Conservation (phyloP, 352 stramenopile genomes). For the Phytophthora megakarya region DNA sequence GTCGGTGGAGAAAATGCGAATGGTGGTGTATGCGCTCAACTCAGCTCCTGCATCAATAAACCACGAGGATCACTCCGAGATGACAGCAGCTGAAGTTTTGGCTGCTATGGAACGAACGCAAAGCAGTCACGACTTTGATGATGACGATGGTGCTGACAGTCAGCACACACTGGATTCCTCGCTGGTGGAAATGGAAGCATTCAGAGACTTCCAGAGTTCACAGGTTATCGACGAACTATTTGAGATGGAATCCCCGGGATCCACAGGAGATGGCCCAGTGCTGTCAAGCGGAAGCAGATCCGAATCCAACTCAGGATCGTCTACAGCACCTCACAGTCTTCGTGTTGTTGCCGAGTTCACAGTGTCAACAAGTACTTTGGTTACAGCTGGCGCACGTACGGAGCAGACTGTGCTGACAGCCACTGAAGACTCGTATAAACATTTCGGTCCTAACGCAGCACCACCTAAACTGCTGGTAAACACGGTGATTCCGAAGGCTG, state of each 20-base stretch:
- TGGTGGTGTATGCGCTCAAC: slow-evolving; percentile 76
- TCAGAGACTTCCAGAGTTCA: slow-evolving; percentile 38
- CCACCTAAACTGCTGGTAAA: slow-evolving; percentile 80
- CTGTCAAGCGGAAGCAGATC: slow-evolving; percentile 25
- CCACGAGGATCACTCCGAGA: slow-evolving; percentile 67
- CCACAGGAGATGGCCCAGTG: slow-evolving; percentile 38
- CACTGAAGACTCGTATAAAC: slow-evolving; percentile 78
- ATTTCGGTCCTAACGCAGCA: slow-evolving; percentile 54
- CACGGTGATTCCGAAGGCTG: slow-evolving; percentile 76
- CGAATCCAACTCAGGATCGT: slow-evolving; percentile 39
- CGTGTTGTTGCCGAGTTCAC: slow-evolving; percentile 82
- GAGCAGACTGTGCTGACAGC: slow-evolving; percentile 67
- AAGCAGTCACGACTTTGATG: slow-evolving; percentile 42
- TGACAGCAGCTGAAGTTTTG: slow-evolving; percentile 74
- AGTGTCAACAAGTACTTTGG: slow-evolving; percentile 64
- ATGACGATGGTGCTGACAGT: slow-evolving; percentile 38
- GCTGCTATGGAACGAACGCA: slow-evolving; percentile 68
- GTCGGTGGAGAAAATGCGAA: slow-evolving; percentile 68
- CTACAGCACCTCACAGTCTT: slow-evolving; percentile 32
- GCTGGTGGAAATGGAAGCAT: slow-evolving; percentile 48
- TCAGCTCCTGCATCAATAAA: slow-evolving; percentile 45
- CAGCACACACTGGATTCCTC: slow-evolving; percentile 58
- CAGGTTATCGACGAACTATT: slow-evolving; percentile 84
- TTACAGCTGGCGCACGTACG: slow-evolving; percentile 64
- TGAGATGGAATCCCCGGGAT: slow-evolving; percentile 73